Percentiles rank a stretch among this genome's conserved stretches.
These are phyloP conservation scores for Tetracladium maxilliforme DNA, from an alignment of 2,329 filamentous ascomycete genomes.

Conservation along the genomic window DNA sequence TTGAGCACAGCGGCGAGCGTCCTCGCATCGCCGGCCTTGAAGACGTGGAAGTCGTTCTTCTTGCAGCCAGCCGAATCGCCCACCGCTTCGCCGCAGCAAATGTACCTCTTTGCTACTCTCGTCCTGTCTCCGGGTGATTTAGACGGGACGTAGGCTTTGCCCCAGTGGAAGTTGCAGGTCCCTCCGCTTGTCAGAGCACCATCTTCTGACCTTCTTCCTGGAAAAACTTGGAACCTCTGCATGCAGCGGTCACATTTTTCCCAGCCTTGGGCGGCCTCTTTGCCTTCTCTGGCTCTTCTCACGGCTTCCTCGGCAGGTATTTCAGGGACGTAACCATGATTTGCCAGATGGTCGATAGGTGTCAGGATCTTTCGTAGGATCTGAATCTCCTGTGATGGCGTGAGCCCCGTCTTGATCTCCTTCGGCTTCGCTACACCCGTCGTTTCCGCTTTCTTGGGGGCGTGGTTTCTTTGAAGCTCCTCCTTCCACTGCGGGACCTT, in stretches of 20 bases:
- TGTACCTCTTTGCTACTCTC: slow-evolving; percentile 41
- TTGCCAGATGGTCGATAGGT: slow-evolving; percentile 44
- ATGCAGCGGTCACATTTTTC: slow-evolving; percentile 82
- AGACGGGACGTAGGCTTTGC: slow-evolving; percentile 50
- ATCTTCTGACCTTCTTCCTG: slow-evolving; percentile 65
- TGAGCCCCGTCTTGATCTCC: slow-evolving; percentile 56
- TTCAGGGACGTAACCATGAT: slow-evolving; percentile 60
- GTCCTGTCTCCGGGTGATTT: no score
- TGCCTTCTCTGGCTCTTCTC: slow-evolving; percentile 45
- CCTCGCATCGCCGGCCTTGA: slow-evolving; percentile 65
- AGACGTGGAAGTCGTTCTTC: slow-evolving; percentile 62
- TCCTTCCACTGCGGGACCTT: slow-evolving; percentile 54
- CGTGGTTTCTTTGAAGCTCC: slow-evolving; percentile 34
- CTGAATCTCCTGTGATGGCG: slow-evolving; percentile 48
- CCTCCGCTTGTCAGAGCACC: slow-evolving; percentile 64
- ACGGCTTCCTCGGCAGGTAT: slow-evolving; percentile 55
- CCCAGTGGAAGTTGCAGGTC: slow-evolving; percentile 68
- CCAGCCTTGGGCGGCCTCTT: slow-evolving; percentile 57
- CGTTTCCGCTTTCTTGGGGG: slow-evolving; percentile 12
- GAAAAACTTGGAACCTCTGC: slow-evolving; percentile 82
- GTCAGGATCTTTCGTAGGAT: slow-evolving; percentile 50
- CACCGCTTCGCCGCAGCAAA: slow-evolving; percentile 64
- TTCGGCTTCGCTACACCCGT: slow-evolving; percentile 23
- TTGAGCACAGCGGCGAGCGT: slow-evolving; percentile 66
- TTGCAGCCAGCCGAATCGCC: slow-evolving; percentile 66